Evolutionary conservation across 108 stramenopile species (phyloP), one percentile per base, ranked within the genome.

Genomic region (Heterococcus sp.): DNA sequence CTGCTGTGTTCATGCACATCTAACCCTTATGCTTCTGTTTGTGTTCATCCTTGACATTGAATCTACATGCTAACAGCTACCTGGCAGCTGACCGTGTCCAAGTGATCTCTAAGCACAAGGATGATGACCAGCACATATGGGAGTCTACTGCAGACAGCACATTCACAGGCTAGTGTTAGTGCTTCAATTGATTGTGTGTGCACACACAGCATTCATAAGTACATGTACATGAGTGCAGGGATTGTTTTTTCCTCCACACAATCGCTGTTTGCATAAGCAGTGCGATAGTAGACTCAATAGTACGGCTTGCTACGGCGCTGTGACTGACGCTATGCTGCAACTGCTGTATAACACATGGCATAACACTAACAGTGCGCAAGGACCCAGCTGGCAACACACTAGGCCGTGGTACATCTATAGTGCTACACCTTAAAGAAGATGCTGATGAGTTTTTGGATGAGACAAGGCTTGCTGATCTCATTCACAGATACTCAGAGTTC

Each of bases 401-500:
- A 33, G 93, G 92, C 8, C 92, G 97, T 27, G 99, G 99, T 37
- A 98, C 99, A 31, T 96, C 97, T 88, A 98, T 99, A 85, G 97
- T 94, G n/a, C 90, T 99, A 37, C 93, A 92, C 78, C 91, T 99
- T 68, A 98, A 97, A 90, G 99, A 99, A 81, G 97, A 98, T 72
- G 92, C 91, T 31, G 38, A 58, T 11, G 90, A 88, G 87, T 96
- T 94, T 81, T 88, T 93, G 8, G 87, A 90, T 46, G 87, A 92
- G 67, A 67, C 87, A 40, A 89, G 90, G 64, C 88, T 97, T 68
- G 89, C 92, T 73, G 83, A 91, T 67, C 84, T 97, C 67, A 93
- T 96, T 38, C 85, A 90, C 76, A 94, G 94, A 76, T 98, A 99
- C 87, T 96, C 95, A 21, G 99, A 99, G 90, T 99, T 99, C 93